Evolutionary conservation across 164 flowering plant genomes (phyloP).

Genomic region (Dillenia suffruticosa): DNA sequence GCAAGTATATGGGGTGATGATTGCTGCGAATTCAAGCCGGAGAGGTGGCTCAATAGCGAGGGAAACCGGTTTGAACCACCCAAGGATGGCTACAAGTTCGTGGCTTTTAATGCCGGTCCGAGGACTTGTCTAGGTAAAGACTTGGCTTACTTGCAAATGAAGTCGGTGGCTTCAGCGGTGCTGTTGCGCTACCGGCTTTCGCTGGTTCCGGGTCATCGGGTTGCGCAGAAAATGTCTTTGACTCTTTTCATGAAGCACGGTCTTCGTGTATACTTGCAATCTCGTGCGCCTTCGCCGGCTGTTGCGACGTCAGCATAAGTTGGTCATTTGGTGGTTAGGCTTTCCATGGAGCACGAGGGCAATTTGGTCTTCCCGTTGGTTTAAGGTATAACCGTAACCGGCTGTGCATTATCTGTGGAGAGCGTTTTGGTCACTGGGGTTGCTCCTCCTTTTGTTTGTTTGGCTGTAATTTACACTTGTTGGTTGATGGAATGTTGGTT

Average conservation of each 20-base stretch:
- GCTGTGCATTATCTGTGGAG: no score
- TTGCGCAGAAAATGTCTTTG: slow-evolving; percentile 88
- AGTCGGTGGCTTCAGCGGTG: slow-evolving; percentile 76
- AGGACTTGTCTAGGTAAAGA: slow-evolving; percentile 88
- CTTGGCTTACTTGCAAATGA: slow-evolving; percentile 90
- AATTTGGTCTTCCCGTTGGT: no score
- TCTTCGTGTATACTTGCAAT: slow-evolving; percentile 45
- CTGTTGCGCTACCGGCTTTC: slow-evolving; percentile 61
- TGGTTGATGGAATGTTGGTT: no score
- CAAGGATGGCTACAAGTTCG: slow-evolving; percentile 65
- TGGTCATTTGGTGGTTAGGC: not conserved
- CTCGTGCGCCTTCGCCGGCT: slow-evolving; percentile 26
- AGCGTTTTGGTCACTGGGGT: no score
- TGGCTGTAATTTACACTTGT: no score
- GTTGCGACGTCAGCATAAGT: slow-evolving; percentile 2
- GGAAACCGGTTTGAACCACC: slow-evolving; percentile 65
- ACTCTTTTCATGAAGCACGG: slow-evolving; percentile 91
- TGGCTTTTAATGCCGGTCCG: slow-evolving; percentile 84
- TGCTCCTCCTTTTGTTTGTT: no score
- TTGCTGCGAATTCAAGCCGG: slow-evolving; percentile 77
- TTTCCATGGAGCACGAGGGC: no score
- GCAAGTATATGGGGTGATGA: slow-evolving; percentile 79
- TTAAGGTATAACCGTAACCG: no score
- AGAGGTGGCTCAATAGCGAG: slow-evolving; percentile 60
- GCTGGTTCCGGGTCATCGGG: slow-evolving; percentile 66